Evolutionary conservation across 1,284 basidiomycete species (phyloP), one percentile per base, ranked within the genome.

Genomic region (Ceratobasidium sp.): DNA sequence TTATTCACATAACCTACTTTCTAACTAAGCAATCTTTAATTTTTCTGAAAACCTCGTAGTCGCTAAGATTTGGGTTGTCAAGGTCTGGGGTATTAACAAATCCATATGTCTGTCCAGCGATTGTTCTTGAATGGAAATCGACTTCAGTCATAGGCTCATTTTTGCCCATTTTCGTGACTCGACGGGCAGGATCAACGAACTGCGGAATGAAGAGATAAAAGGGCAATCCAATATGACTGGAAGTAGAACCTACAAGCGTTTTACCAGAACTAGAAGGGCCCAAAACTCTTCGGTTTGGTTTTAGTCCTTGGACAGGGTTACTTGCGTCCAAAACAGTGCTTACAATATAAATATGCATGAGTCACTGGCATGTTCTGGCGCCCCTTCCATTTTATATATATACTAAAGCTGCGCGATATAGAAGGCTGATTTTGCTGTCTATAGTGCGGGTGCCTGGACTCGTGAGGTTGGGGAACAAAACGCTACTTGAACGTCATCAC

Each of bases 51-150:
- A 57, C 54, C 21, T 57, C 54, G 30, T 30, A 30, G 21, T 57
- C 35, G 54, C 54, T 32, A 30, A 14, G 8, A 28, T 57, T 14
- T 57, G 54, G 54, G 28, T 57, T n/a, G 35, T 57, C 54, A 30
- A 57, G 35, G 6, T 30, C 54, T 8, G 54, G 54, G 16, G 54
- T 57, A 30, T 32, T 9, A 32, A 57, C 35, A 7, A 57, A 21
- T 30, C 35, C 35, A n/a, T 30, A 57, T 6, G 26, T 30, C 26
- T 7, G 7, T 7, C 21, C 52, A 18, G 5, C 16, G 52, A 23
- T 23, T 9, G 23, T 28, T 23, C 9, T 26, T 28, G 4, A 7
- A 16, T 30, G 8, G 21, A 30, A 55, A 28, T 23, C 26, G 21
- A 26, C 52, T 4, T 6, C 9, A 7, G 26, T 55, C 26, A 30